phyloP scores from a whole-genome alignment of 148 eudicot species.

The Fagopyrum esculentum region DNA sequence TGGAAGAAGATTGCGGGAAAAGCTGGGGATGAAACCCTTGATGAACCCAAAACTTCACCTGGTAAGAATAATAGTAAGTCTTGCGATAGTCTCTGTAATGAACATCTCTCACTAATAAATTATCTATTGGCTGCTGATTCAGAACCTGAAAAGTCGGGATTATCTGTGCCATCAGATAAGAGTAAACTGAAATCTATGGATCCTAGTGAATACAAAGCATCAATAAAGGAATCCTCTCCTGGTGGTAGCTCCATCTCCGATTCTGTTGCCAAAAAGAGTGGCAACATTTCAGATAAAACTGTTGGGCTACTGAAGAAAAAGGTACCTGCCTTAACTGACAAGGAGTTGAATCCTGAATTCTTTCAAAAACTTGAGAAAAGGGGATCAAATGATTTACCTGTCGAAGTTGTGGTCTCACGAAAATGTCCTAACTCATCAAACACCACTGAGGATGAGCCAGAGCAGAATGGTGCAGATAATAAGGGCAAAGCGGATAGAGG shows the following conservation, averaged over 20 bases:
- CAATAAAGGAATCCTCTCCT: constrained; percentile 38
- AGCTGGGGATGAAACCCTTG: constrained; percentile 44
- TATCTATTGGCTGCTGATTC: constrained; percentile 16
- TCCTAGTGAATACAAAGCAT: constrained; percentile 30
- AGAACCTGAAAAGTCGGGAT: constrained; percentile 49
- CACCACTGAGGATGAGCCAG: constrained; percentile 35
- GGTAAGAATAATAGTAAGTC: constrained; percentile 28
- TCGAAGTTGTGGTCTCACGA: constrained; percentile 88
- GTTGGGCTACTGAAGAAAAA: constrained; percentile 78
- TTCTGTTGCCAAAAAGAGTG: constrained; percentile 41
- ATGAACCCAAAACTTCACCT: constrained; percentile 43
- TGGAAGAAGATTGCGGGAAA: constrained; percentile 85
- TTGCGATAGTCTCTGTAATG: constrained; percentile 3
- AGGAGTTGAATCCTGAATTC: constrained; percentile 85
- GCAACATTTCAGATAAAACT: constrained; percentile 56
- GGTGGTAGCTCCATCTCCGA: constrained; percentile 35
- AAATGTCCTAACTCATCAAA: constrained; percentile 45
- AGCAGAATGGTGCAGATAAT: constrained; percentile 28
- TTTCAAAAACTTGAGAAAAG: constrained; percentile 85
- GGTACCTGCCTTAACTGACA: constrained; percentile 68
- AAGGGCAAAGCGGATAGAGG: constrained; percentile 29
- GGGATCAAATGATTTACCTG: constrained; percentile 59
- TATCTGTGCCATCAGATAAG: constrained; percentile 31
- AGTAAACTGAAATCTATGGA: constrained; percentile 27
- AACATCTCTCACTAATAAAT: constrained; percentile 9